Base-by-base conservation (phyloP, 2,329 filamentous ascomycete genomes). In the Colletotrichum coccodes region DNA sequence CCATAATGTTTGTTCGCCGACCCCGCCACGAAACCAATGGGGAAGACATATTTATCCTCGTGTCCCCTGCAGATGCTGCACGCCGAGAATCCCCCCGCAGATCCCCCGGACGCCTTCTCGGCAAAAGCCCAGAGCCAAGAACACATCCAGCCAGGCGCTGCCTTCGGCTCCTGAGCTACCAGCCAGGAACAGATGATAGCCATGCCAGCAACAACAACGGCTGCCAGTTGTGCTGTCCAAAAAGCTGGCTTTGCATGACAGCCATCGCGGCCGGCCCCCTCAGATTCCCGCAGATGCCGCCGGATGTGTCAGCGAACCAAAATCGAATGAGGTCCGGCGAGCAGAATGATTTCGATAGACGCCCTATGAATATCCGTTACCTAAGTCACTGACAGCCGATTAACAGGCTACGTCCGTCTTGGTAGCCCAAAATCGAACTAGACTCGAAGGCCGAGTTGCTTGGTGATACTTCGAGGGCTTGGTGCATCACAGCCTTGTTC, bases 41-140 rank as follows among this genome's bases (percentile, higher is more conserved):
- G 49, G 12, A 2, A 34, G 28, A 30, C 16, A n/a, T 42, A 36
- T 59, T 60, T 60, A 54, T 28, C 49, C 38, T 61, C 53, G 30
- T 16, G 40, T 36, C 26, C 18, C 40, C 26, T 50, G 32, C 18
- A 18, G 52, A 49, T 56, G 32, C 32, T 65, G 32, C 47, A 49
- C 32, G 54, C 65, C 65, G 40, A 68, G 65, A 68, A 53, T 53
- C 54, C 16, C 54, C 61, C 65, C 49, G 61, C 61, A 50, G 49
- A 56, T 60, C 28, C 60, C 54, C 61, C 61, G 44, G 54, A 68
- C 34, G 49, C 47, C 53, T 53, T 26, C 60, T 65, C 61, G 54
- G 65, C 65, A 68, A 60, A 68, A 49, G 18, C 23, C 11, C 40
- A 30, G 11, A 21, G 61, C 54, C 61, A 68, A 60, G 47, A 38